Evolutionary conservation across 108 stramenopile species (phyloP).

Genomic region (Cyclotella kingstonii): DNA sequence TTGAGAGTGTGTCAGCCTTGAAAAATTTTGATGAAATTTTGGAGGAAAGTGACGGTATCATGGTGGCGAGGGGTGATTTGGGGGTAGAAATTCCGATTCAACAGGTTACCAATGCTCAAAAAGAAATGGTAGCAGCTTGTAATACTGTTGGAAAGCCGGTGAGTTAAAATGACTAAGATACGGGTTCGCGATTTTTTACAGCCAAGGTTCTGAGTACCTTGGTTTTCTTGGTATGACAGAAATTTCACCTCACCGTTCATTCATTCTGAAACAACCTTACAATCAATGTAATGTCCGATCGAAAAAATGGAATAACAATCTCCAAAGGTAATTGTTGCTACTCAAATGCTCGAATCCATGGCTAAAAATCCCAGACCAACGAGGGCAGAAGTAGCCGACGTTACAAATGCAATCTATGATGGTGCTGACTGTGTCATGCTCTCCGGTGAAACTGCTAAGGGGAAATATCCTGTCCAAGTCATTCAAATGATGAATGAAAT

Average conservation of each 20-base stretch:
- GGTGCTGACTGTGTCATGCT: slow-evolving; percentile 99
- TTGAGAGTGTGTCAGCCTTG: slow-evolving; percentile 76
- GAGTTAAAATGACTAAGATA: not conserved
- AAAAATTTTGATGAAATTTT: slow-evolving; percentile 90
- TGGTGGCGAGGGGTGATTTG: slow-evolving; percentile 77
- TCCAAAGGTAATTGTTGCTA: slow-evolving; percentile 80
- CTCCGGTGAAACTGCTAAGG: slow-evolving; percentile 97
- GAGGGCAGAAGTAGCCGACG: slow-evolving; percentile 96
- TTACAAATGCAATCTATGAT: slow-evolving; percentile 98
- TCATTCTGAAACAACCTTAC: not conserved
- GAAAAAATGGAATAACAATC: not conserved
- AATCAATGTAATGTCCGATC: not conserved
- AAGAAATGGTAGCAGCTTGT: slow-evolving; percentile 95
- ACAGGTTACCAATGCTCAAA: slow-evolving; percentile 95
- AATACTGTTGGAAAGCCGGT: slow-evolving; percentile 94
- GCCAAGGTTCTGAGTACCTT: too few species aligned
- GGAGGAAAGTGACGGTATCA: slow-evolving; percentile 85
- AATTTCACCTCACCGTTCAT: too few species aligned
- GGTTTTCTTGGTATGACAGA: too few species aligned
- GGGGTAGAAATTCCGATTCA: slow-evolving; percentile 93
- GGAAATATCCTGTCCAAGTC: slow-evolving; percentile 92
- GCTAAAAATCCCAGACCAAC: slow-evolving; percentile 97
- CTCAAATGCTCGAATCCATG: slow-evolving; percentile 99
- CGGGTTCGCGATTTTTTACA: not conserved
- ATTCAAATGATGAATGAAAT: slow-evolving; percentile 93